These are phyloP conservation scores for Beauveria asiatica DNA, from an alignment of 2,329 filamentous ascomycete genomes.

Conservation along the genomic window DNA sequence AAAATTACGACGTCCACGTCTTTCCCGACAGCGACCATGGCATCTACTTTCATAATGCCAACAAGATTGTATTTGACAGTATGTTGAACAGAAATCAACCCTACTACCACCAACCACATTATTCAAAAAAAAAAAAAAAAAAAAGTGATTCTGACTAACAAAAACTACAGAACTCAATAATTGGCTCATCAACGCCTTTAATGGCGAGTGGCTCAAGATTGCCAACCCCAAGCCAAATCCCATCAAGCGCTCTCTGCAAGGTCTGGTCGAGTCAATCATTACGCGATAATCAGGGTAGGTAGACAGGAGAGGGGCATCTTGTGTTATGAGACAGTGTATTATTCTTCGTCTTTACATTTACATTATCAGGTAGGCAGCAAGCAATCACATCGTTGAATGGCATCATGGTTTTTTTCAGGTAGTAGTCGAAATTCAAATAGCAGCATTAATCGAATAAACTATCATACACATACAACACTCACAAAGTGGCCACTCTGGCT, in stretches of 20 bases:
- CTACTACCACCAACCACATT: too few relatives aligned
- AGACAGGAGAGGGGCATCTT: background rate
- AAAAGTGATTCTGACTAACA: too few relatives aligned
- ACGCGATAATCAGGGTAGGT: slow-evolving; percentile 3
- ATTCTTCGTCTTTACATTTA: background rate
- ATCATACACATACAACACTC: slow-evolving; percentile 12
- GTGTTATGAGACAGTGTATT: background rate
- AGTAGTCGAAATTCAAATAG: slow-evolving; percentile 8
- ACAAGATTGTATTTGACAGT: slow-evolving; percentile 89
- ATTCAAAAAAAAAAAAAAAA: too few relatives aligned
- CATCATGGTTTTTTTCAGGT: background rate
- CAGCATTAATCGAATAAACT: slow-evolving; percentile 12
- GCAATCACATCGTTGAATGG: background rate
- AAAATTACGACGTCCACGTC: slow-evolving; percentile 95
- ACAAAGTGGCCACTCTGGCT: background rate
- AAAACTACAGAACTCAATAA: slow-evolving; percentile 57
- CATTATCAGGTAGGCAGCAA: background rate
- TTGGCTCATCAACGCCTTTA: slow-evolving; percentile 96
- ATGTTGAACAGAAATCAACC: slow-evolving; percentile 33
- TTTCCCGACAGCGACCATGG: slow-evolving; percentile 95
- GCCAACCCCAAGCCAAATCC: slow-evolving; percentile 38
- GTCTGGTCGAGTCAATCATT: slow-evolving; percentile 10
- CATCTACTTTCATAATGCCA: slow-evolving; percentile 91
- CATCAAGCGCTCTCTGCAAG: slow-evolving; percentile 14
- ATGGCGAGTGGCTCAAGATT: slow-evolving; percentile 79